Conservation (phyloP, 1,139 yeast species). For the Pichia sp. region DNA sequence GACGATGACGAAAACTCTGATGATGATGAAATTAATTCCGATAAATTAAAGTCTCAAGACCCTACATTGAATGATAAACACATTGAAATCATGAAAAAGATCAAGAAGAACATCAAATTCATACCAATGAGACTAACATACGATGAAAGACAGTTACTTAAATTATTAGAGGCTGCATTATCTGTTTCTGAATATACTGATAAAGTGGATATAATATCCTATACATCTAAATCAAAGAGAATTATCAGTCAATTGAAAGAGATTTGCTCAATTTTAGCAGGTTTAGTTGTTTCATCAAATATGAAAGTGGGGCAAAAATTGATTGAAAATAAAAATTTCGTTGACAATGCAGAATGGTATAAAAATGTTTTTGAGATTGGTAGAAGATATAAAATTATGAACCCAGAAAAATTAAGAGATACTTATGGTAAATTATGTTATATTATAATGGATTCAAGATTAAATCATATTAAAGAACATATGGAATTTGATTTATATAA, state of each 20-base stretch:
- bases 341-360: conserved; percentile 63
- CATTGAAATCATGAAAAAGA: conserved; percentile 25
- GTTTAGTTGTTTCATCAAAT: conserved; percentile 65
- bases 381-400: conserved; percentile 70
- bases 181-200: conserved; percentile 73
- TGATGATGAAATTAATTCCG: conserved; percentile 10
- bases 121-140: conserved; percentile 60
- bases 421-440: conserved; percentile 69
- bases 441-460: conserved; percentile 73
- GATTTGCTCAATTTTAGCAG: conserved; percentile 67
- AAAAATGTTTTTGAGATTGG: conserved; percentile 64
- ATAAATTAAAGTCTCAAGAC: background rate
- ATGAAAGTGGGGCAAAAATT: conserved; percentile 58
- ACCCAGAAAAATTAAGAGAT: conserved; percentile 70
- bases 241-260: conserved; percentile 64
- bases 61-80: conserved; percentile 13
- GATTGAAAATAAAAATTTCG: conserved; percentile 55
- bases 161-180: conserved; percentile 59
- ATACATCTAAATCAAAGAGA: conserved; percentile 56
- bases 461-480: conserved; percentile 58
- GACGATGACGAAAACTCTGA: conserved; percentile 21
- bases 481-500: conserved; percentile 67
- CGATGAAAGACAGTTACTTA: conserved; percentile 59
- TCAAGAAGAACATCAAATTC: conserved; percentile 43
- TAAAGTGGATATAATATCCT: conserved; percentile 58